phyloP scores from a whole-genome alignment of 257 asterid genomes.

The Przewalskia tangutica region DNA sequence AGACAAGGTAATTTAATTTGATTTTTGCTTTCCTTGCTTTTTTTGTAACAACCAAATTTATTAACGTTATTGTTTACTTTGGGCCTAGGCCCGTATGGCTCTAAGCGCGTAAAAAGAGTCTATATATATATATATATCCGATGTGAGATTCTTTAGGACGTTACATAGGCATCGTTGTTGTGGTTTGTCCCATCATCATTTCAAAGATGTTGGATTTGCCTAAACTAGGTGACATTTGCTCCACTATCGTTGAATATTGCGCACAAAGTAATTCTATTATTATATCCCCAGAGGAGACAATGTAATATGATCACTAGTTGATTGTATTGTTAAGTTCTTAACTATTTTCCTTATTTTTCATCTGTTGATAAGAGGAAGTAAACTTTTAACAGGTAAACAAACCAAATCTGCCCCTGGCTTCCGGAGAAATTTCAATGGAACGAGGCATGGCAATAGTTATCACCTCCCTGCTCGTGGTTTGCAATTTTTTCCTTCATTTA shows the following conservation, averaged over 20 bases:
- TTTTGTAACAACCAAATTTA: not conserved
- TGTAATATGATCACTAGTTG: not conserved
- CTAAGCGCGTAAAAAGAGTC: no score
- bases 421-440: slow-evolving; percentile 14
- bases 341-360: not conserved
- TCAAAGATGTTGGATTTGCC: no score
- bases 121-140: not conserved
- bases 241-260: no score
- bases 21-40: not conserved
- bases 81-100: no score
- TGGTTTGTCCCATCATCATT: no score
- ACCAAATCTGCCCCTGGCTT: slow-evolving; percentile 13
- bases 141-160: not conserved
- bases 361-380: not conserved
- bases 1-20: slow-evolving; percentile 6
- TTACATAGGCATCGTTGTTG: not conserved
- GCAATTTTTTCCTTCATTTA: not conserved
- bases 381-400: slow-evolving; percentile 5
- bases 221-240: no score
- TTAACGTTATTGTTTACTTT: not conserved
- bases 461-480: slow-evolving; percentile 4
- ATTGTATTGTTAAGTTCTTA: not conserved
- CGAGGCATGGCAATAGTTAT: not conserved
- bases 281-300: not conserved
- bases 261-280: no score